Evolutionary conservation across 495 filamentous ascomycete species (phyloP).

Genomic region (Talaromyces liani): DNA sequence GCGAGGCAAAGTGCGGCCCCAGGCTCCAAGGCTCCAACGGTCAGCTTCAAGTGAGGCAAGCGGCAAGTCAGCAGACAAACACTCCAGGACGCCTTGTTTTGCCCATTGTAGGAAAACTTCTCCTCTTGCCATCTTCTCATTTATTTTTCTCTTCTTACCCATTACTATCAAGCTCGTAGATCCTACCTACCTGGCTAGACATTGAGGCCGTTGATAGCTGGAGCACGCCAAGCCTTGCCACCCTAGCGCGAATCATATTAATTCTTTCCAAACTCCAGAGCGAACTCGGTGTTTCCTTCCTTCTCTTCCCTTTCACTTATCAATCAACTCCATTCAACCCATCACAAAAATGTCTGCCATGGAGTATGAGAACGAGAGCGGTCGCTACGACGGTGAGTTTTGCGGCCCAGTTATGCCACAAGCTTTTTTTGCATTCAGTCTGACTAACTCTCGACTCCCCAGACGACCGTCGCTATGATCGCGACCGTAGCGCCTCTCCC

Average conservation of each 20-base stretch:
- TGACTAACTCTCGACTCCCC: constrained; percentile 11
- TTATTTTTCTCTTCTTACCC: not conserved
- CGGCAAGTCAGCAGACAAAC: not conserved
- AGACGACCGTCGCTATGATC: constrained; percentile 81
- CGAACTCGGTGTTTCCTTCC: constrained; percentile 6
- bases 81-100: not conserved
- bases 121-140: not conserved
- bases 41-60: not conserved
- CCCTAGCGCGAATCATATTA: not conserved
- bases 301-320: constrained; percentile 16
- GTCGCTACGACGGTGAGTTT: constrained; percentile 76
- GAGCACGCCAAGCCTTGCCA: constrained; percentile 1
- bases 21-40: not conserved
- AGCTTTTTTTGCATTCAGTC: constrained; percentile 2
- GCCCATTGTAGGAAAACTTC: not conserved
- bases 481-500: constrained; percentile 89
- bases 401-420: constrained; percentile 12
- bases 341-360: constrained; percentile 44
- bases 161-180: not conserved
- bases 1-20: not conserved
- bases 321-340: constrained; percentile 19
- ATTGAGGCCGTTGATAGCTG: not conserved
- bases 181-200: not conserved
- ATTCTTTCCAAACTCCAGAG: not conserved
- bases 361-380: constrained; percentile 83